Evolutionary conservation across 2,329 filamentous ascomycete genomes (phyloP), one percentile per base, ranked within the genome.

Genomic region (Escovopsis weberi): DNA sequence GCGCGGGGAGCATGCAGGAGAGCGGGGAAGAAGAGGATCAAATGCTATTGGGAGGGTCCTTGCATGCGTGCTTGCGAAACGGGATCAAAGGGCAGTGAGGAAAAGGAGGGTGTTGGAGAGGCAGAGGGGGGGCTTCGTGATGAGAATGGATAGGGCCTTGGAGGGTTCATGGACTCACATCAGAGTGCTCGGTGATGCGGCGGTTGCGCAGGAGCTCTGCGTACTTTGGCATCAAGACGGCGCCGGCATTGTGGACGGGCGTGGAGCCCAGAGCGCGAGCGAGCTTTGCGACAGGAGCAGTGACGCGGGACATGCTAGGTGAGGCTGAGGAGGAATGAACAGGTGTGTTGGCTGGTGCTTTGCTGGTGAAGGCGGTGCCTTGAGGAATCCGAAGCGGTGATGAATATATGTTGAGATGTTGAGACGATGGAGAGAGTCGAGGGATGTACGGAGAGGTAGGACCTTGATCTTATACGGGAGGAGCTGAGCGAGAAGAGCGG

Each of bases 221-320:
- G 49, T 69, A 70, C 55, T 69, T 68, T 48, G 65, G 67, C 59
- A 63, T 64, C 39, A 67, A 55, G 42, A 56, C 53, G 37, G 63
- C 60, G 48, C 60, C 60, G 34, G 60, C 53, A 46, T 59, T 59
- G 51, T 62, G 57, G 41, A 53, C 51, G 19, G 66, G 56, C n/a
- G 67, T 59, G 45, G 67, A 60, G 54, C 61, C 59, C 48, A 72
- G 53, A 39, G 63, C 61, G 48, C 70, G 65, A 49, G 67, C 49
- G 53, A 74, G 61, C 59, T 71, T 72, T 54, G 62, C 56, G 49
- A 66, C 59, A 55, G 69, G 67, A 38, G 65, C 63, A 12, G 69
- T 67, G 47, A 74, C 61, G 54, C 70, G 61, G 39, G 70, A 70
- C 65, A 73, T 73, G 8, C 12, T 11, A 15, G n/a, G n/a, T n/a